Percentiles rank a stretch among this genome's conserved stretches.
These are phyloP conservation scores for Salix arbutifolia DNA, from an alignment of 345 rosid genomes.

Conservation along the genomic window DNA sequence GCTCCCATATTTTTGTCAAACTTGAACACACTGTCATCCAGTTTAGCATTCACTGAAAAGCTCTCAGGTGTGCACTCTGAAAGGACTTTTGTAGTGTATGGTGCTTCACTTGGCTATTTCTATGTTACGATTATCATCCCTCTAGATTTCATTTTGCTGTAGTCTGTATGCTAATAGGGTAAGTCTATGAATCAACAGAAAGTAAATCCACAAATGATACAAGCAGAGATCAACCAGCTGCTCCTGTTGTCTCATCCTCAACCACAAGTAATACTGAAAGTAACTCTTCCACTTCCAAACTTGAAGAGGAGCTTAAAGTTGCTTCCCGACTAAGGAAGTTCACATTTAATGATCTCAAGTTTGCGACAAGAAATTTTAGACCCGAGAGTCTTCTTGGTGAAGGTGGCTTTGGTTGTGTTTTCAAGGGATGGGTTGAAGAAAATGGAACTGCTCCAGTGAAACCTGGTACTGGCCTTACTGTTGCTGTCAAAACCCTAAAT, in stretches of 20 bases:
- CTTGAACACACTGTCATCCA: background rate
- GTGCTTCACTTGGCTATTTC: background rate
- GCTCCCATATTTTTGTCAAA: background rate
- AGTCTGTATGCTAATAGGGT: constrained; percentile 13
- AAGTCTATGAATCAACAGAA: constrained; percentile 37
- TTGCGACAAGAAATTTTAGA: constrained; percentile 90
- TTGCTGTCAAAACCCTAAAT: constrained; percentile 93
- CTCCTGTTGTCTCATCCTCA: constrained; percentile 57
- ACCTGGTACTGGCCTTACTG: constrained; percentile 96
- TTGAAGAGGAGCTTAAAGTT: constrained; percentile 80
- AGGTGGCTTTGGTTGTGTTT: constrained; percentile 97
- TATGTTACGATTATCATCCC: background rate
- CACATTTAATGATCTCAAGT: constrained; percentile 82
- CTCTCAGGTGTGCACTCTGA: background rate
- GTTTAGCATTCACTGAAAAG: background rate
- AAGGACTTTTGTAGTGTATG: background rate
- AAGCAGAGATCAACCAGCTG: constrained; percentile 64
- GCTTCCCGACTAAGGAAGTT: constrained; percentile 79
- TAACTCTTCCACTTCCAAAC: constrained; percentile 73
- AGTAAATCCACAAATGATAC: constrained; percentile 69
- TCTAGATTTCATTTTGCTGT: background rate
- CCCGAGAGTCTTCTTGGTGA: constrained; percentile 98
- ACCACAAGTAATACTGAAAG: constrained; percentile 81
- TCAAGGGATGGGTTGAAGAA: constrained; percentile 96
- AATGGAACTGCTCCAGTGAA: constrained; percentile 97